phyloP scores from a whole-genome alignment of 2,329 filamentous ascomycete species.

The Pseudopyricularia cyperi region DNA sequence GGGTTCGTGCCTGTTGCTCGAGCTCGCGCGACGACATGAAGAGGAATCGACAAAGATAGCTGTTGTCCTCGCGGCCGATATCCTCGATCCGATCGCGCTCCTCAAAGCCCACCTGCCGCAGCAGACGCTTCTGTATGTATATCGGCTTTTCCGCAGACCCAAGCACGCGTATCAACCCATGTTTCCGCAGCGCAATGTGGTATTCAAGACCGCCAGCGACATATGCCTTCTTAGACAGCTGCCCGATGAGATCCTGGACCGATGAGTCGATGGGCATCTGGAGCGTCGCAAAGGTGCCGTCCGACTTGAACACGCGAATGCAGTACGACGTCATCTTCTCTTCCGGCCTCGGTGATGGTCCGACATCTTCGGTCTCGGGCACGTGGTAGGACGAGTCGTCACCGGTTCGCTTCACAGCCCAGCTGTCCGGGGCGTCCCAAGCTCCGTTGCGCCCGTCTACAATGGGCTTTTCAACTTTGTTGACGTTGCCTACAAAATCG shows the following conservation, averaged over 20 bases:
- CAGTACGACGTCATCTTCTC: conserved; percentile 72
- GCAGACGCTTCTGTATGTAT: conserved; percentile 77
- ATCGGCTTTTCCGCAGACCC: conserved; percentile 68
- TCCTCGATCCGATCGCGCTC: conserved; percentile 81
- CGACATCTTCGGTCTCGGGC: conserved; percentile 55
- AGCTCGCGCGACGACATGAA: conserved; percentile 84
- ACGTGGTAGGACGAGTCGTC: conserved; percentile 47
- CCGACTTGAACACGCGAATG: conserved; percentile 86
- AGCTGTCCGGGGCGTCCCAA: conserved; percentile 94
- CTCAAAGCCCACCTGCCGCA: conserved; percentile 87
- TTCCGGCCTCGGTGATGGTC: conserved; percentile 53
- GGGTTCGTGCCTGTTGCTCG: conserved; percentile 59
- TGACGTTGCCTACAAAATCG: conserved; percentile 28
- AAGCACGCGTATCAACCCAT: conserved; percentile 75
- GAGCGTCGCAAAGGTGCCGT: conserved; percentile 88
- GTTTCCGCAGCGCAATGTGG: conserved; percentile 88
- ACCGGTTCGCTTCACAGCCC: conserved; percentile 69
- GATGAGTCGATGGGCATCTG: conserved; percentile 74
- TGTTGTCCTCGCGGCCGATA: conserved; percentile 90
- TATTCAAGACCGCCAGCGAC: conserved; percentile 78
- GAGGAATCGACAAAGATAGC: conserved; percentile 90
- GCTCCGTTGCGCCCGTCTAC: conserved; percentile 35
- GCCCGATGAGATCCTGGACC: conserved; percentile 75
- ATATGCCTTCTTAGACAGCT: conserved; percentile 89
- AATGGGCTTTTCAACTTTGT: conserved; percentile 27